These are phyloP conservation scores for Achaetomiella virescens DNA, from an alignment of 495 filamentous ascomycete species.

Conservation along the genomic window DNA sequence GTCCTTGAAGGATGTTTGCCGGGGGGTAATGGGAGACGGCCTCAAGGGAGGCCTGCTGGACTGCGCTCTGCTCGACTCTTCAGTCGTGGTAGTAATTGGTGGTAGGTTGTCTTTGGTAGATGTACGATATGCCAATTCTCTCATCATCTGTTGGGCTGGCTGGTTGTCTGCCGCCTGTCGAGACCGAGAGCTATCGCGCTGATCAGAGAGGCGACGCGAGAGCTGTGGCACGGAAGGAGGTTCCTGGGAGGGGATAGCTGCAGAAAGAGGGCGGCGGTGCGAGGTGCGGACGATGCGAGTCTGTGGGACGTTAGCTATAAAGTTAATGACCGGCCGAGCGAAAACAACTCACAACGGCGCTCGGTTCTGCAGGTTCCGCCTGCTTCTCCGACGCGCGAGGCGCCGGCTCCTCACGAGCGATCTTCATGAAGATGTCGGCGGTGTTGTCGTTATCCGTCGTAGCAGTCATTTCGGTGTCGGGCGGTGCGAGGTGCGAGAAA, in stretches of 20 bases:
- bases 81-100: constrained; percentile 21
- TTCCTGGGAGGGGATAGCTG: constrained; percentile 34
- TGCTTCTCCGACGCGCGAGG: constrained; percentile 29
- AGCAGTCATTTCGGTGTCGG: constrained; percentile 34
- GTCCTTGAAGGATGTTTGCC: constrained; percentile 38
- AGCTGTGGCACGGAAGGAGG: constrained; percentile 32
- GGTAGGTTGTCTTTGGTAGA: constrained; percentile 20
- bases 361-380: constrained; percentile 28
- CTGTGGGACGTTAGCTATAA: constrained; percentile 18
- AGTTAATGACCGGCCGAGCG: not conserved
- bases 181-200: constrained; percentile 34
- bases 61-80: constrained; percentile 19
- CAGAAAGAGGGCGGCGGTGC: constrained; percentile 42
- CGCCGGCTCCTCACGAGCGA: constrained; percentile 43
- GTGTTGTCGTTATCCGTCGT: constrained; percentile 42
- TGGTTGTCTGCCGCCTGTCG: constrained; percentile 29
- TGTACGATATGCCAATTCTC: constrained; percentile 21
- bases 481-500: constrained; percentile 35
- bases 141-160: constrained; percentile 28
- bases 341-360: constrained; percentile 35
- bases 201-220: constrained; percentile 42
- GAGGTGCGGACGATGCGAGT: constrained; percentile 35
- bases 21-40: constrained; percentile 40
- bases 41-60: constrained; percentile 19
- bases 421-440: constrained; percentile 49